Base-by-base conservation (phyloP, 371 early-diverging fungal genomes). In the Apophysomyces ossiformis region DNA sequence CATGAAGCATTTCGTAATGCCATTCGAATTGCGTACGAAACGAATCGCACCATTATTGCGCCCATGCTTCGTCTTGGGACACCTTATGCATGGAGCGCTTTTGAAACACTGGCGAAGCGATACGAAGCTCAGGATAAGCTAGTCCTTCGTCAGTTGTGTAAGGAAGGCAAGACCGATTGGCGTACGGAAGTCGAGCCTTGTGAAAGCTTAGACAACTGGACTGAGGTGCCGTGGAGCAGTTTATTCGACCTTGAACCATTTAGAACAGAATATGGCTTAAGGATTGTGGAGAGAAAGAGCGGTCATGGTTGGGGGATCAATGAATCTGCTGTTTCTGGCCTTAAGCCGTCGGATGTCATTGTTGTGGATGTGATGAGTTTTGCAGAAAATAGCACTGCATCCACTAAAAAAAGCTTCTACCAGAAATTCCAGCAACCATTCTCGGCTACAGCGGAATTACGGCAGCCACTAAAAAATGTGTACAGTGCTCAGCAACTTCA, bases 1-100 rank as follows among this genome's bases (percentile, higher is more conserved):
- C 79, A 77, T 46, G 74, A 77, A 74, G 72, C 76, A 1, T 82
- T 82, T 61, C 63, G 79, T 66, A 79, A 77, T 63, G 82, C 78
- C 32, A 69, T 82, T 38, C 76, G 79, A 58, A 64, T 82, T 44
- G 82, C 74, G 12, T 64, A 76, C 46, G 79, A 79, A 39, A 79
- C 78, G 12, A 77, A 77, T 35, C 77, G 82, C 46, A 79, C 77
- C 1, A 71, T 82, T 18, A 76, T 82, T 57, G 82, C 78, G 59
- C 82, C 82, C 39, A 75, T 73, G 77, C 66, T 79, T 21, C 68
- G 82, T 37, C 65, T 82, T 12, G 76, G 79, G 39, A 65, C 64
- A 8, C 63, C 64, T 43, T 75, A 73, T 67, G 70, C 70, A 3
- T 82, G 79, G 78, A 57, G 66, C n/a, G 76, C 82, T 5, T 82